Percentiles rank a stretch among this genome's conserved stretches.
These are phyloP conservation scores for Haberlea rhodopensis DNA, from an alignment of 257 asterid genomes.

Conservation along the genomic window DNA sequence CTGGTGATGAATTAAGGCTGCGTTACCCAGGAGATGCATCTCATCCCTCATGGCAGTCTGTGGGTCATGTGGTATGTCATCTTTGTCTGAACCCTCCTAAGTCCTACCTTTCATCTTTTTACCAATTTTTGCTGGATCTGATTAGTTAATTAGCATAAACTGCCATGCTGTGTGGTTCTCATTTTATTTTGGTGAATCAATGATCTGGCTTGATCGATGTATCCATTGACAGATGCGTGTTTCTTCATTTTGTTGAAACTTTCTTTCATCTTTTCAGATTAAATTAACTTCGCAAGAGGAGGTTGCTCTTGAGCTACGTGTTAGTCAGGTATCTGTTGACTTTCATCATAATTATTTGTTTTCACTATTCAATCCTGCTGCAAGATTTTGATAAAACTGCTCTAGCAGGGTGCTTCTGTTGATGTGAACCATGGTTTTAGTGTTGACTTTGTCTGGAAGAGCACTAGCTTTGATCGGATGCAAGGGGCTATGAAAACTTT, in stretches of 20 bases:
- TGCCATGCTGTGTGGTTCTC: conserved; percentile 12
- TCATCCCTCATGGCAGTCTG: conserved; percentile 96
- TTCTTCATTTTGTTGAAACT: conserved; percentile 9
- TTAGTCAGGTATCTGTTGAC: conserved; percentile 61
- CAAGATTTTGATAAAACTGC: conserved; percentile 22
- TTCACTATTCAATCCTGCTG: not conserved
- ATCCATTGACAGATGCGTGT: not conserved
- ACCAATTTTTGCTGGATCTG: conserved; percentile 1
- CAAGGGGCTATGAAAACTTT: conserved; percentile 99
- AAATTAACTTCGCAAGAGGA: conserved; percentile 96
- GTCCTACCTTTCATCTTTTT: conserved; percentile 3
- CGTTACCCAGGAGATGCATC: conserved; percentile 96
- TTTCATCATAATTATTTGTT: conserved; percentile 1
- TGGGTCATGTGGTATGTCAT: conserved; percentile 92
- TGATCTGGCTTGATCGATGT: conserved; percentile 16
- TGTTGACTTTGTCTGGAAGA: conserved; percentile 98
- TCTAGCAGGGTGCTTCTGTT: conserved; percentile 83
- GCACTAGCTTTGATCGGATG: conserved; percentile 99
- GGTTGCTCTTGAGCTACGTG: conserved; percentile 99
- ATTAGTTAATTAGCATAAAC: conserved; percentile 4
- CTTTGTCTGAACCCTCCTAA: conserved; percentile 22
- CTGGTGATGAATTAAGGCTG: conserved; percentile 94
- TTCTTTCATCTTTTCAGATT: conserved; percentile 50
- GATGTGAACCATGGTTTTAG: conserved; percentile 91
- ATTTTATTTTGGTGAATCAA: not conserved